phyloP scores from a whole-genome alignment of 768 basidiomycete genomes.

The Auricularia sp. region DNA sequence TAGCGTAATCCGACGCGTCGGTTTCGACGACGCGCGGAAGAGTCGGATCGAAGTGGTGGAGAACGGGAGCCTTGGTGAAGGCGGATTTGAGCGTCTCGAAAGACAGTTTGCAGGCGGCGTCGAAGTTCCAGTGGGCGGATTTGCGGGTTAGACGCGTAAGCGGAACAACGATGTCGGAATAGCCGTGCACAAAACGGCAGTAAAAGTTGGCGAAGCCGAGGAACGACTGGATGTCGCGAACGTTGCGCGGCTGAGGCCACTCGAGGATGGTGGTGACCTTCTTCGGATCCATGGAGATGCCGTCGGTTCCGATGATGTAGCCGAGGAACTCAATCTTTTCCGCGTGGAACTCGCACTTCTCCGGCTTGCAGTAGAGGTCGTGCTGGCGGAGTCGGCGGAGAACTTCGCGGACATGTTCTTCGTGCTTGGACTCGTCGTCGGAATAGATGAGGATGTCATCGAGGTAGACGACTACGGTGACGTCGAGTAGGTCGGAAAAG shows the following conservation, averaged over 20 bases:
- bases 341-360: slow-evolving; percentile 31
- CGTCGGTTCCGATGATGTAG: slow-evolving; percentile 3
- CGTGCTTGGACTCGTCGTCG: too few relatives aligned
- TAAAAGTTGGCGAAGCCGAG: slow-evolving; percentile 26
- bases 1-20: slow-evolving; percentile 24
- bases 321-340: slow-evolving; percentile 32
- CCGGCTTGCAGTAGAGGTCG: slow-evolving; percentile 23
- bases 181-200: slow-evolving; percentile 22
- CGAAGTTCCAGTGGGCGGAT: slow-evolving; percentile 14
- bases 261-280: slow-evolving; percentile 30
- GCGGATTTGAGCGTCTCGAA: slow-evolving; percentile 21
- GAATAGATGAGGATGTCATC: too few relatives aligned
- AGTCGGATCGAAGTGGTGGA: slow-evolving; percentile 23
- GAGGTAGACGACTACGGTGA: slow-evolving; percentile 32
- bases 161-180: slow-evolving; percentile 23
- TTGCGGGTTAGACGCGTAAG: slow-evolving; percentile 22
- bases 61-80: slow-evolving; percentile 23
- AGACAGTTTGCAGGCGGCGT: slow-evolving; percentile 5
- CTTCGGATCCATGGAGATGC: slow-evolving; percentile 9
- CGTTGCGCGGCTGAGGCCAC: slow-evolving; percentile 27
- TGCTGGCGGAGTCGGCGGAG: too few relatives aligned
- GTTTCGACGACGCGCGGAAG: slow-evolving; percentile 12
- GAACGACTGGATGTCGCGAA: slow-evolving; percentile 24
- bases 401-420: too few relatives aligned
- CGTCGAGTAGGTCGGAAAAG: slow-evolving; percentile 23